These are phyloP conservation scores for Poa pratensis DNA, from an alignment of 176 grass and related monocot species.

Conservation along the genomic window DNA sequence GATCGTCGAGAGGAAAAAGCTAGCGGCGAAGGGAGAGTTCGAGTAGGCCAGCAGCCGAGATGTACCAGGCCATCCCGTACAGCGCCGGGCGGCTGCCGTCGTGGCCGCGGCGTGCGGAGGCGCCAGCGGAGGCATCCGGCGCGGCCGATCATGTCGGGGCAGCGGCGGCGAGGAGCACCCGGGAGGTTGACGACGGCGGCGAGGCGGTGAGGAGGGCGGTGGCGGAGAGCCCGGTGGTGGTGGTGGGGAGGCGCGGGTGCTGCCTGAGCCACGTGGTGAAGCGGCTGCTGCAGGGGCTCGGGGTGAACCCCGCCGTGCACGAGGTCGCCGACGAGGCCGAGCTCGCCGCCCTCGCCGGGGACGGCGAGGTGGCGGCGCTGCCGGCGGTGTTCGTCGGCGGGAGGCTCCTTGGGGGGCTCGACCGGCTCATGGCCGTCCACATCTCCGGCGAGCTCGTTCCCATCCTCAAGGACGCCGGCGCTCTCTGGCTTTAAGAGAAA, in stretches of 20 bases:
- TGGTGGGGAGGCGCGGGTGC: conserved; percentile 76
- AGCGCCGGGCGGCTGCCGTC: conserved; percentile 46
- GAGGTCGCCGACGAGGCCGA: conserved; percentile 74
- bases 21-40: background rate
- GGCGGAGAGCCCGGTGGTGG: conserved; percentile 75
- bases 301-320: conserved; percentile 79
- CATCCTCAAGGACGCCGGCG: conserved; percentile 86
- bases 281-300: conserved; percentile 80
- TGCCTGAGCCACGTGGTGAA: conserved; percentile 93
- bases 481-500: conserved; percentile 73
- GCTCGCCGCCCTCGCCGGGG: conserved; percentile 42
- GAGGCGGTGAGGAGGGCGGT: conserved; percentile 52
- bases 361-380: conserved; percentile 46
- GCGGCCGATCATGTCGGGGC: background rate
- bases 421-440: conserved; percentile 91
- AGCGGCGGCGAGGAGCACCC: background rate
- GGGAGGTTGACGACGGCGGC: background rate
- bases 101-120: background rate
- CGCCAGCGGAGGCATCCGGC: background rate
- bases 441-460: conserved; percentile 96
- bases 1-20: background rate
- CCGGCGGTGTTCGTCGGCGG: conserved; percentile 92
- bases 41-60: background rate
- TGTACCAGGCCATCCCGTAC: conserved; percentile 87
- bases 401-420: conserved; percentile 68